Percentiles rank a stretch among this genome's conserved stretches.
These are phyloP conservation scores for Myriosclerotinia scirpicola DNA, from an alignment of 2,329 filamentous ascomycete species.

Conservation along the genomic window DNA sequence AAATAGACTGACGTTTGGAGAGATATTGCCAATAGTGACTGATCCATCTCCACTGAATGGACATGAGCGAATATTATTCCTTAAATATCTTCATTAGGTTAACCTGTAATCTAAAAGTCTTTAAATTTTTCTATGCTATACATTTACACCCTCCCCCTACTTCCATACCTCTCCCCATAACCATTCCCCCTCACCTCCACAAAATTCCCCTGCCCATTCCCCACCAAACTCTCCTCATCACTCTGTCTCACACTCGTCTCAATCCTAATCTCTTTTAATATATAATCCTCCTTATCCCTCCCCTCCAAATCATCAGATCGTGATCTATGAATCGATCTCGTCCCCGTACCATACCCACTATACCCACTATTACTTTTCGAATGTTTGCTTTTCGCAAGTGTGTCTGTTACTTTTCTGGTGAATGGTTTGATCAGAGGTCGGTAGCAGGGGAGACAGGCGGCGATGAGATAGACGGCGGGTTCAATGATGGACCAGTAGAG, in stretches of 20 bases:
- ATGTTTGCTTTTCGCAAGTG: neutral
- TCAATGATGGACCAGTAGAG: conserved; percentile 5
- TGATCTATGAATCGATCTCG: neutral
- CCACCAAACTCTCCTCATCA: conserved; percentile 1
- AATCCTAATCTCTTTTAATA: neutral
- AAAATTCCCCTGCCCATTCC: neutral
- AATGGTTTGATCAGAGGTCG: neutral
- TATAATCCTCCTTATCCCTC: no score
- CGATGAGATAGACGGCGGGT: conserved; percentile 16
- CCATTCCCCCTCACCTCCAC: neutral
- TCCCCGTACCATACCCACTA: neutral
- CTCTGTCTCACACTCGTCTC: neutral
- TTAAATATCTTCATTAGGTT: no score
- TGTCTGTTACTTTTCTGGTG: neutral
- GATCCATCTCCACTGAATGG: no score
- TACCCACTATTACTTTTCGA: neutral
- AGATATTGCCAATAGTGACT: no score
- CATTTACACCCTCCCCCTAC: neutral
- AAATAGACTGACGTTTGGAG: no score
- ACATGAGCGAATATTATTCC: no score
- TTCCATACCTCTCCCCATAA: no score
- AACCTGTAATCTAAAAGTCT: no score
- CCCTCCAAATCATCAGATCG: neutral
- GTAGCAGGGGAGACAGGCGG: conserved; percentile 13
- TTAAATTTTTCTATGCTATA: neutral